Conservation (phyloP, 768 basidiomycete genomes). For the Lactarius psammicola region DNA sequence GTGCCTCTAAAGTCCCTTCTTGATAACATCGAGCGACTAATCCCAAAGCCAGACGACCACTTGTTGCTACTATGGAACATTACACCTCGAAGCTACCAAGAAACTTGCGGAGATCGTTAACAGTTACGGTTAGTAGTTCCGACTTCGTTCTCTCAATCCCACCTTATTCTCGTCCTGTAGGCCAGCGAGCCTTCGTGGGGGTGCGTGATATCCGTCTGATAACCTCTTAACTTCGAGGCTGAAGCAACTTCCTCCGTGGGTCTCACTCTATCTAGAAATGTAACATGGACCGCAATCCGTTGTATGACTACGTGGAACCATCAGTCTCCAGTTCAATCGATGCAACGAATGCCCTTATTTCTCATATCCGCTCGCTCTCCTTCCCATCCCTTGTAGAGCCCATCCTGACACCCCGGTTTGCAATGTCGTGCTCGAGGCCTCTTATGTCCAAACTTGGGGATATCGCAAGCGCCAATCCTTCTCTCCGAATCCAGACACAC, state of each 20-base stretch:
- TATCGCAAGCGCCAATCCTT: slow-evolving; percentile 56
- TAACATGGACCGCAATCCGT: slow-evolving; percentile 80
- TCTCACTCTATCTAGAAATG: slow-evolving; percentile 62
- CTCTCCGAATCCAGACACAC: slow-evolving; percentile 86
- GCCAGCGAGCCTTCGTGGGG: slow-evolving; percentile 84
- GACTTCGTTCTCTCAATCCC: background rate
- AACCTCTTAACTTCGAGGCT: background rate
- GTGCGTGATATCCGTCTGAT: slow-evolving; percentile 44
- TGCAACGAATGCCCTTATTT: slow-evolving; percentile 63
- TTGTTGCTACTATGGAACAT: slow-evolving; percentile 84
- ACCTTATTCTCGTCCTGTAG: slow-evolving; percentile 35
- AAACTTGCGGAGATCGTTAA: slow-evolving; percentile 74
- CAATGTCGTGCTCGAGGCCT: slow-evolving; percentile 78
- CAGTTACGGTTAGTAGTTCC: slow-evolving; percentile 46
- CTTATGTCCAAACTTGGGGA: slow-evolving; percentile 62
- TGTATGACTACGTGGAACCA: slow-evolving; percentile 67
- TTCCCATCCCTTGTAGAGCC: slow-evolving; percentile 74
- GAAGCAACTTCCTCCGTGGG: background rate
- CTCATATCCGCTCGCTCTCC: slow-evolving; percentile 61
- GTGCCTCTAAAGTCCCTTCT: slow-evolving; percentile 46
- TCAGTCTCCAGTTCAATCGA: slow-evolving; percentile 56
- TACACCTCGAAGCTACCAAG: slow-evolving; percentile 81
- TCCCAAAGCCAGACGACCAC: slow-evolving; percentile 72
- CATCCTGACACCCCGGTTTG: slow-evolving; percentile 94
- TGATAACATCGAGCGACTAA: background rate